Conservation (phyloP, 306 rosid species). For the Rosa persica region DNA sequence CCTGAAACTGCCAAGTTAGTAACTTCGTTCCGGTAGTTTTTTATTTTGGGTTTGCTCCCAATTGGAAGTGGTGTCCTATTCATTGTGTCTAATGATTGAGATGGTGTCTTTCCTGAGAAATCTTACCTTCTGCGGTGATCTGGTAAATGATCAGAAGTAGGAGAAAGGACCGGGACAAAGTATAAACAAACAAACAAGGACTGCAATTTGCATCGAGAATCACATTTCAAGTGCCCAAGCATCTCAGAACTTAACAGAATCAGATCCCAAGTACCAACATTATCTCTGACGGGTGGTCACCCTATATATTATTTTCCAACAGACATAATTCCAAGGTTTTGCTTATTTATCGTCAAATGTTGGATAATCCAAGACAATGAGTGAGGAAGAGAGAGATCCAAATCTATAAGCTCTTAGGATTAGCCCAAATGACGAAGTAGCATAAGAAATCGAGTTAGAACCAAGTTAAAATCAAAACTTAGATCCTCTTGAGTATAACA, state of each 20-base stretch:
- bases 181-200: slow-evolving; percentile 2
- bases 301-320: background rate
- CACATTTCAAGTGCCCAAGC: slow-evolving; percentile 1
- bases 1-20: background rate
- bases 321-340: background rate
- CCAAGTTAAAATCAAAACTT: background rate
- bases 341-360: background rate
- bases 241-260: background rate
- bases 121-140: background rate
- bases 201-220: slow-evolving; percentile 9
- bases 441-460: background rate
- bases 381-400: background rate
- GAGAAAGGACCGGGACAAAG: background rate
- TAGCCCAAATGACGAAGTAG: background rate
- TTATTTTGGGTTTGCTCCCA: background rate
- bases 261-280: slow-evolving; percentile 7
- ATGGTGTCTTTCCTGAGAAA: background rate
- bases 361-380: background rate
- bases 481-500: background rate
- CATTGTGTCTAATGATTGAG: background rate
- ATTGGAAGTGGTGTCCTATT: background rate
- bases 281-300: background rate
- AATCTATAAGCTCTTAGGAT: background rate
- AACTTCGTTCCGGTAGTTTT: background rate
- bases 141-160: background rate